A percentile compares a stretch with the other conserved stretches of the same genome.
Conservation (phyloP, 148 eudicot species). For the Diospyros lotus region DNA sequence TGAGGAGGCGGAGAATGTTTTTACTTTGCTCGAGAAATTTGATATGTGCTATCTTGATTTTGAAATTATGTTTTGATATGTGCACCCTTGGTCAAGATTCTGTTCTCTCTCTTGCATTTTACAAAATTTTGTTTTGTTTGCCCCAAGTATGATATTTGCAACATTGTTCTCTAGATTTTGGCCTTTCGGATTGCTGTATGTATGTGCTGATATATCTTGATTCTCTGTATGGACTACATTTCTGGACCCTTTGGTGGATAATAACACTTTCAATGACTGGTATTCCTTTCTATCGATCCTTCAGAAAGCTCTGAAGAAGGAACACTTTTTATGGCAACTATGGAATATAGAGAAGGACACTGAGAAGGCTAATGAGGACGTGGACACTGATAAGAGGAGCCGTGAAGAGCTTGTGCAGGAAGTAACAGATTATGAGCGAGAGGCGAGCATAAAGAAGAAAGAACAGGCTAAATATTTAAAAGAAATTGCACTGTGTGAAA, state of each 20-base stretch:
- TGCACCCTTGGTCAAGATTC: not conserved
- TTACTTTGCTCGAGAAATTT: too few species aligned
- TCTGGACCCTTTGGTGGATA: not conserved
- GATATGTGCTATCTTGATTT: too few species aligned
- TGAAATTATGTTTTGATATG: too few species aligned
- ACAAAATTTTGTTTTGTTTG: not conserved
- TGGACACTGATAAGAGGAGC: conserved; percentile 54
- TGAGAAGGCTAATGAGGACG: conserved; percentile 56
- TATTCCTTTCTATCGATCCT: conserved; percentile 16
- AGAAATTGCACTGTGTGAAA: conserved; percentile 69
- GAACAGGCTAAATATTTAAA: conserved; percentile 63
- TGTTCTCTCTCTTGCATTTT: not conserved
- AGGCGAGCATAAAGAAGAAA: conserved; percentile 64
- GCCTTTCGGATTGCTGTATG: conserved; percentile 2
- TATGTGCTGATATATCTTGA: not conserved
- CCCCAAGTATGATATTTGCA: not conserved
- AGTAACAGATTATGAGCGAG: conserved; percentile 58
- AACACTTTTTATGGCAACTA: conserved; percentile 89
- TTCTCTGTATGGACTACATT: not conserved
- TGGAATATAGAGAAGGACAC: conserved; percentile 72
- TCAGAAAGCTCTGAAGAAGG: conserved; percentile 90
- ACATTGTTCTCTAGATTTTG: not conserved
- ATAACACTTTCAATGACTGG: not conserved
- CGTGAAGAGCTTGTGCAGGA: conserved; percentile 72
- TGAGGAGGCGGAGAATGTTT: too few species aligned